A percentile compares a stretch with the other conserved stretches of the same genome.
These are phyloP conservation scores for Bipolaris oryzae DNA, from an alignment of 2,329 filamentous ascomycete species.

Conservation along the genomic window DNA sequence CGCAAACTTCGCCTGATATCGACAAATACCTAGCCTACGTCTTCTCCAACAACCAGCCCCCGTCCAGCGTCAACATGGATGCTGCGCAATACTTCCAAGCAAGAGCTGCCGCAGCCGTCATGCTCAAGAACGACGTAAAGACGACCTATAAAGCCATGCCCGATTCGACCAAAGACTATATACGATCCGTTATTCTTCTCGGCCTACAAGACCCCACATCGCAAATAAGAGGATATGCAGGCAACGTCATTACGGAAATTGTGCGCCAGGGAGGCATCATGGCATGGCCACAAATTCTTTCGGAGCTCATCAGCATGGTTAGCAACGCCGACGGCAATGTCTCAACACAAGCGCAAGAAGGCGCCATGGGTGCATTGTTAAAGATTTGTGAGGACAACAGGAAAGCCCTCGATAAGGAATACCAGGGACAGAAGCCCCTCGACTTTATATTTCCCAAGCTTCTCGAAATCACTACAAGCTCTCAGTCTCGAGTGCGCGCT, in stretches of 20 bases:
- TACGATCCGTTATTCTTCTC: conserved; percentile 78
- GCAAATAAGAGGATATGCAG: conserved; percentile 86
- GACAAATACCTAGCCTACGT: conserved; percentile 97
- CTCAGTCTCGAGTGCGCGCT: conserved; percentile 76
- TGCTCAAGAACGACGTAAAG: conserved; percentile 93
- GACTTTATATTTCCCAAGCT: conserved; percentile 89
- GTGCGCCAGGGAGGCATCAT: conserved; percentile 83
- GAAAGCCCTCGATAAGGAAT: conserved; percentile 82
- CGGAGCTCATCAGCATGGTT: conserved; percentile 79
- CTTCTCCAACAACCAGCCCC: conserved; percentile 72
- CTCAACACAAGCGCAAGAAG: conserved; percentile 78
- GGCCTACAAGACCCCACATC: conserved; percentile 80
- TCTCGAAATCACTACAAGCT: conserved; percentile 81
- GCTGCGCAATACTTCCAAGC: conserved; percentile 72
- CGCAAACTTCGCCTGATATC: conserved; percentile 86
- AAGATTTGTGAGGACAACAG: conserved; percentile 98
- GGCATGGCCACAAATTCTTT: conserved; percentile 88
- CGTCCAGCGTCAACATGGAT: conserved; percentile 65
- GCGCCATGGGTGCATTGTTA: conserved; percentile 87
- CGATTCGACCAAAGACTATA: conserved; percentile 72
- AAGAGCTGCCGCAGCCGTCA: conserved; percentile 85
- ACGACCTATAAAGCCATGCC: conserved; percentile 76
- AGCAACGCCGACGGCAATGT: conserved; percentile 73
- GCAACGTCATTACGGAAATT: conserved; percentile 92
- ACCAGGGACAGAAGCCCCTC: conserved; percentile 85